Conservation (phyloP, 163 green algal species). For the Volvox carteri region DNA sequence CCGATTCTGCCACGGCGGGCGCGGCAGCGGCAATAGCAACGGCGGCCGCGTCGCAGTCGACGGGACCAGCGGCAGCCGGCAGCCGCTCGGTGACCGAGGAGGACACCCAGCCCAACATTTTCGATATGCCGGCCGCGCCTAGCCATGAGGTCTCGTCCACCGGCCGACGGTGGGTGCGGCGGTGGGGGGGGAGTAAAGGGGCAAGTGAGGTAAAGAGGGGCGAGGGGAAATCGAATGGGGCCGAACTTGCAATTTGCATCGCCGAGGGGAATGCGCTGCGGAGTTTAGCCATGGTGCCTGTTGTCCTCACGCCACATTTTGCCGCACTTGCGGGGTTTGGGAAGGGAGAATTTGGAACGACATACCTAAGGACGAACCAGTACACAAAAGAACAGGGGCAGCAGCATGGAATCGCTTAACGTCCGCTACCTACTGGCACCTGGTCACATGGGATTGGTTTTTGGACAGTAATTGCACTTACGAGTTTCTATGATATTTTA, state of each 20-base stretch:
- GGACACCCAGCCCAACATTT: slow-evolving; percentile 39
- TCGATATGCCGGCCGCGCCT: slow-evolving; percentile 44
- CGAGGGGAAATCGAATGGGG: not conserved
- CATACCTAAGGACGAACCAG: no score
- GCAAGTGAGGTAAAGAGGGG: not conserved
- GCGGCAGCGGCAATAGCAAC: not conserved
- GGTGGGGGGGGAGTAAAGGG: not conserved
- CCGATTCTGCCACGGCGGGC: not conserved
- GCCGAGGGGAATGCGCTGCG: no score
- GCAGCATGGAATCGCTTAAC: no score
- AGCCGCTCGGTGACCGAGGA: not conserved
- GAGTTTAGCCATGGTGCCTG: no score
- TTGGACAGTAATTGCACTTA: no score
- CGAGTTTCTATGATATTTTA: no score
- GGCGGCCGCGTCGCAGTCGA: not conserved
- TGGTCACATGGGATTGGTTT: no score
- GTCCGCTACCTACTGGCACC: no score
- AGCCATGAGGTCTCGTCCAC: slow-evolving; percentile 44
- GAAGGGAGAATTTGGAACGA: no score
- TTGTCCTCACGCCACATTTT: no score
- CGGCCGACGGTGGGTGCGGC: slow-evolving; percentile 8
- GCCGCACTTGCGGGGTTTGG: no score
- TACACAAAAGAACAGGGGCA: no score
- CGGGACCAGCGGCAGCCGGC: not conserved
- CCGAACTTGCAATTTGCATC: not conserved